These are phyloP conservation scores for Bruguiera sexangula DNA, from an alignment of 345 rosid species.

Conservation along the genomic window DNA sequence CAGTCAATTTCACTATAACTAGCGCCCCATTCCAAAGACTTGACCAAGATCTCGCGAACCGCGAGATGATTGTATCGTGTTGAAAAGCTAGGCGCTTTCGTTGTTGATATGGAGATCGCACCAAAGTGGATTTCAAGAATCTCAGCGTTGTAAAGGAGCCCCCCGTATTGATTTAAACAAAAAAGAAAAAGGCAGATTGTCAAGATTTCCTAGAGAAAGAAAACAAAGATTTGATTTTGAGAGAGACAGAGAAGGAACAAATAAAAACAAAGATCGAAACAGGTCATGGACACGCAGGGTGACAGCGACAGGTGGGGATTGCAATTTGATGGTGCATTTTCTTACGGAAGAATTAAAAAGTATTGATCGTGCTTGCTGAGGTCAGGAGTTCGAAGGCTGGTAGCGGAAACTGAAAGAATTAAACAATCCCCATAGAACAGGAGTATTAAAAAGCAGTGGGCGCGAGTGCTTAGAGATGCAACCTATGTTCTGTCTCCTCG, in stretches of 20 bases:
- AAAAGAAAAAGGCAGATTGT: conserved; percentile 27
- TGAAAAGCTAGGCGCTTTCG: conserved; percentile 9
- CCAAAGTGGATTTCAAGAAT: conserved; percentile 61
- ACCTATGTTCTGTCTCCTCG: not conserved
- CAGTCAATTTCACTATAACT: not conserved
- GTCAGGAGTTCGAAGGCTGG: too few relatives aligned
- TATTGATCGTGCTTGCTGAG: not conserved
- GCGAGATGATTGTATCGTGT: conserved; percentile 5
- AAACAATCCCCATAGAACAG: too few relatives aligned
- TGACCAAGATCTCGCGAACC: conserved; percentile 26
- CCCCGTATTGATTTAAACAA: not conserved
- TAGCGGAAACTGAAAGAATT: too few relatives aligned
- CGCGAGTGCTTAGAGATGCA: not conserved
- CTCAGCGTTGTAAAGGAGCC: conserved; percentile 24
- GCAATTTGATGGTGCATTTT: not conserved
- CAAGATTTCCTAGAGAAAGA: conserved; percentile 43
- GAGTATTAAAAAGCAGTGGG: not conserved
- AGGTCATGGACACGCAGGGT: not conserved
- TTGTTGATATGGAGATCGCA: conserved; percentile 29
- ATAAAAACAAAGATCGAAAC: not conserved
- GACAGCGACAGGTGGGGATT: conserved; percentile 19
- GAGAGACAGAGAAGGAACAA: conserved; percentile 20
- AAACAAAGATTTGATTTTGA: conserved; percentile 52
- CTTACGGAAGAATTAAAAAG: not conserved
- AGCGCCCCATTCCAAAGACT: conserved; percentile 13